phyloP scores from a whole-genome alignment of 2,329 filamentous ascomycete genomes.

The Pseudogymnoascus sp. region DNA sequence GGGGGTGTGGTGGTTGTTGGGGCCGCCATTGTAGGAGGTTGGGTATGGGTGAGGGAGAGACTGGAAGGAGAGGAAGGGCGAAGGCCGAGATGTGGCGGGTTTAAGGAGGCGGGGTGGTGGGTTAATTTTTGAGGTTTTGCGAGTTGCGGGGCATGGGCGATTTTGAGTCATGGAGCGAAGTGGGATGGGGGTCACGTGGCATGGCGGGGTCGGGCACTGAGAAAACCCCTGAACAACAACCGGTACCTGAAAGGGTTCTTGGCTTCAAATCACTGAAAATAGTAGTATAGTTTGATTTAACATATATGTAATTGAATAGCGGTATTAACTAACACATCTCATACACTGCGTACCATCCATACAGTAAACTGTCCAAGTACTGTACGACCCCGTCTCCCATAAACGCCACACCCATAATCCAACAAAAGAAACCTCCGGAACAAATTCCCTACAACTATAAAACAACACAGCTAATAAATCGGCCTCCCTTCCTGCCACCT shows the following conservation, averaged over 20 bases:
- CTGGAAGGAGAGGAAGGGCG: neutral
- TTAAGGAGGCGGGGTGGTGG: neutral
- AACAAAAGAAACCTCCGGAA: neutral
- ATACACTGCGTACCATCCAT: neutral
- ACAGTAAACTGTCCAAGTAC: neutral
- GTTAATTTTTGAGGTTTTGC: conserved; percentile 1
- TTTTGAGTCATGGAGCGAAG: conserved; percentile 3
- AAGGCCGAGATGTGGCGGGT: neutral
- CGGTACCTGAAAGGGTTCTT: neutral
- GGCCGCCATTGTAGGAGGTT: neutral
- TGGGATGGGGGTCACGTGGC: neutral
- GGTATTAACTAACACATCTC: neutral
- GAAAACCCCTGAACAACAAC: neutral
- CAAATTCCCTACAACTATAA: neutral
- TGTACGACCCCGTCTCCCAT: neutral
- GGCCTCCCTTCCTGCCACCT: conserved; percentile 27
- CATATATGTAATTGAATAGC: neutral
- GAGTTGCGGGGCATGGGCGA: neutral
- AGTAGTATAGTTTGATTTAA: neutral
- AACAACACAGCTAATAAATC: conserved; percentile 24
- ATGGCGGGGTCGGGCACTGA: neutral
- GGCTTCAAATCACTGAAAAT: neutral
- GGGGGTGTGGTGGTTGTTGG: conserved; percentile 6
- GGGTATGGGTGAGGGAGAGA: neutral
- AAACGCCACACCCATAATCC: neutral